A percentile compares a stretch with the other conserved stretches of the same genome.
These are phyloP conservation scores for Lyophyllum atratum DNA, from an alignment of 768 basidiomycete species.

Conservation along the genomic window DNA sequence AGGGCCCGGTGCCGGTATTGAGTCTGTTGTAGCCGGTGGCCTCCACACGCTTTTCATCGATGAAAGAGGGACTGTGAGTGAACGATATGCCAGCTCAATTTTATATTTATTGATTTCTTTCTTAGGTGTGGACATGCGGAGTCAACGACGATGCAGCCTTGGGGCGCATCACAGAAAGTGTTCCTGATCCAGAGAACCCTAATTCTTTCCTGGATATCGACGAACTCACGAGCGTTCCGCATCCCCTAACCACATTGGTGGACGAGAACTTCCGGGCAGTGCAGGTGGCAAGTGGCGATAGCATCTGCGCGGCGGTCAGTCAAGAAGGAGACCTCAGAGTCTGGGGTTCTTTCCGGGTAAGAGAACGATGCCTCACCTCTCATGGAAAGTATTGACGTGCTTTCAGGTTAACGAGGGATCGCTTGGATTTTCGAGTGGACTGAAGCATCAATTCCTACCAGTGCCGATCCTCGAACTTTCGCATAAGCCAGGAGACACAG, in stretches of 20 bases:
- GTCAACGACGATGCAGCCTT: slow-evolving; percentile 89
- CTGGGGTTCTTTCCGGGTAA: slow-evolving; percentile 89
- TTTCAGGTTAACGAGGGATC: slow-evolving; percentile 73
- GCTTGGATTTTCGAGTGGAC: slow-evolving; percentile 77
- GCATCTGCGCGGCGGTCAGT: slow-evolving; percentile 83
- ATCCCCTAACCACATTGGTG: slow-evolving; percentile 67
- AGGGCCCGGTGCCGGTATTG: slow-evolving; percentile 74
- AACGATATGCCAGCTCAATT: not conserved
- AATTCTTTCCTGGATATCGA: slow-evolving; percentile 57
- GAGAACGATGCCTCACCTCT: slow-evolving; percentile 20
- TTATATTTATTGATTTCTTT: not conserved
- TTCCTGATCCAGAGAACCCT: slow-evolving; percentile 63
- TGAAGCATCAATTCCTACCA: slow-evolving; percentile 69
- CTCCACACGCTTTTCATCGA: slow-evolving; percentile 90
- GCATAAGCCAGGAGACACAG: slow-evolving; percentile 62
- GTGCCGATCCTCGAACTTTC: slow-evolving; percentile 58
- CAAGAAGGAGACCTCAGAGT: slow-evolving; percentile 78
- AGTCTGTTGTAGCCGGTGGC: slow-evolving; percentile 80
- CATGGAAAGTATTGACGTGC: slow-evolving; percentile 5
- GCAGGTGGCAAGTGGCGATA: slow-evolving; percentile 82
- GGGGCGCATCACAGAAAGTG: slow-evolving; percentile 69
- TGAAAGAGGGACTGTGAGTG: slow-evolving; percentile 83
- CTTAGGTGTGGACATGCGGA: slow-evolving; percentile 84
- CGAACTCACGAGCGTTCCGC: slow-evolving; percentile 56
- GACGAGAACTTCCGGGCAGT: slow-evolving; percentile 86